Evolutionary conservation across 2,329 filamentous ascomycete genomes (phyloP).

Genomic region (Pseudocercospora eumusae): DNA sequence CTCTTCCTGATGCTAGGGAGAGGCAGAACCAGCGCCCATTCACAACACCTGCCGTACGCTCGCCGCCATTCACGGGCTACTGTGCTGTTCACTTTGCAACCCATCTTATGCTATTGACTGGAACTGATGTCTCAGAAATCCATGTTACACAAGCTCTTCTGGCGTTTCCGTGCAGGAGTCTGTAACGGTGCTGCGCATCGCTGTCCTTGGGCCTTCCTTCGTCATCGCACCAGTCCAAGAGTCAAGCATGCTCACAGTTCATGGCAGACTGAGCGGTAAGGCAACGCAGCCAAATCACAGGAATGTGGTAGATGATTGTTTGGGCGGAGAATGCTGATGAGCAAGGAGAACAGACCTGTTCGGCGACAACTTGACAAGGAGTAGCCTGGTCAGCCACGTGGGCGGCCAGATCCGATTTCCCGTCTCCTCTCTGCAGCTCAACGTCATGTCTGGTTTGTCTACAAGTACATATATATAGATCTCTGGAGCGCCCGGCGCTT

Average conservation of each 20-base stretch:
- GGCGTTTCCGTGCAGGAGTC: neutral
- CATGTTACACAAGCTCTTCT: slow-evolving; percentile 5
- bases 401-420: neutral
- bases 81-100: neutral
- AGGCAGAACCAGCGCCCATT: neutral
- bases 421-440: too few species aligned
- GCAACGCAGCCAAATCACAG: neutral
- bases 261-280: neutral
- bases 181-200: neutral
- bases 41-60: neutral
- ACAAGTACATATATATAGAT: slow-evolving; percentile 2
- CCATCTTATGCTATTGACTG: neutral
- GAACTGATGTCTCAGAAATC: neutral
- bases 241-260: neutral
- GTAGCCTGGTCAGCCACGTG: neutral
- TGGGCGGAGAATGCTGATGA: neutral
- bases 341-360: neutral
- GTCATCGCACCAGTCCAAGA: neutral
- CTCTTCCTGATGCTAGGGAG: neutral
- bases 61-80: neutral
- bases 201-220: neutral
- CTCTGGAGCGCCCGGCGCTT: neutral
- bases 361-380: slow-evolving; percentile 1
- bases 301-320: neutral
- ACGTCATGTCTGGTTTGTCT: slow-evolving; percentile 5